These are phyloP conservation scores for Ophiognomonia clavigignenti-juglandacearum DNA, from an alignment of 2,329 filamentous ascomycete genomes.

Conservation along the genomic window DNA sequence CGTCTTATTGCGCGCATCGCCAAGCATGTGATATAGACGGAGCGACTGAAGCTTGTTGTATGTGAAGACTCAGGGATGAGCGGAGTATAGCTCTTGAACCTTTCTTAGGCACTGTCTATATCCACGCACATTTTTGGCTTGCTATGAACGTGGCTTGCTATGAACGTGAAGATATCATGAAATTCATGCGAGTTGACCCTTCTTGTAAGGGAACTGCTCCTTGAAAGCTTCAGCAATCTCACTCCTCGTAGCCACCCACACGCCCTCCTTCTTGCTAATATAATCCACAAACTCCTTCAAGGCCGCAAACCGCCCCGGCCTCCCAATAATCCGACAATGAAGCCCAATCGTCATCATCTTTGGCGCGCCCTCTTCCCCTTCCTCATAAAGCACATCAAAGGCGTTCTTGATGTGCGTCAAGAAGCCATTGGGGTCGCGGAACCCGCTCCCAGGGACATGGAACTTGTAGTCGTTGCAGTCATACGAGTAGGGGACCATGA, in stretches of 20 bases:
- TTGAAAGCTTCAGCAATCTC: conserved; percentile 47
- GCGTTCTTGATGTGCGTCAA: conserved; percentile 43
- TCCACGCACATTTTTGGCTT: too few species aligned
- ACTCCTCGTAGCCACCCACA: conserved; percentile 49
- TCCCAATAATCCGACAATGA: conserved; percentile 48
- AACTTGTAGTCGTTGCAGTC: conserved; percentile 51
- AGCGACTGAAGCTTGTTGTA: too few species aligned
- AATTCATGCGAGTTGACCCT: conserved; percentile 27
- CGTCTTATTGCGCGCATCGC: too few species aligned
- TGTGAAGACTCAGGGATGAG: too few species aligned
- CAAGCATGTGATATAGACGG: too few species aligned
- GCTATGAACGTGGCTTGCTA: background rate
- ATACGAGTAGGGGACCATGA: conserved; percentile 51
- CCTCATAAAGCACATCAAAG: conserved; percentile 49
- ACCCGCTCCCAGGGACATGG: conserved; percentile 34
- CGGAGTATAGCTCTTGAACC: too few species aligned
- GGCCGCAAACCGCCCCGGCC: conserved; percentile 46
- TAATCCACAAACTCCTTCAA: conserved; percentile 50
- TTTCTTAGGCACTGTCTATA: too few species aligned
- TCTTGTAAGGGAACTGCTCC: conserved; percentile 42
- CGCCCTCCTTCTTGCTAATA: conserved; percentile 43
- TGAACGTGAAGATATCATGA: background rate
- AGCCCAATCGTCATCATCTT: conserved; percentile 56
- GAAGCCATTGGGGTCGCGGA: conserved; percentile 39
- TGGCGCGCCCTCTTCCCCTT: conserved; percentile 40